Conservation (phyloP, 192 early-diverging fungal species). For the Coemansia sp. region DNA sequence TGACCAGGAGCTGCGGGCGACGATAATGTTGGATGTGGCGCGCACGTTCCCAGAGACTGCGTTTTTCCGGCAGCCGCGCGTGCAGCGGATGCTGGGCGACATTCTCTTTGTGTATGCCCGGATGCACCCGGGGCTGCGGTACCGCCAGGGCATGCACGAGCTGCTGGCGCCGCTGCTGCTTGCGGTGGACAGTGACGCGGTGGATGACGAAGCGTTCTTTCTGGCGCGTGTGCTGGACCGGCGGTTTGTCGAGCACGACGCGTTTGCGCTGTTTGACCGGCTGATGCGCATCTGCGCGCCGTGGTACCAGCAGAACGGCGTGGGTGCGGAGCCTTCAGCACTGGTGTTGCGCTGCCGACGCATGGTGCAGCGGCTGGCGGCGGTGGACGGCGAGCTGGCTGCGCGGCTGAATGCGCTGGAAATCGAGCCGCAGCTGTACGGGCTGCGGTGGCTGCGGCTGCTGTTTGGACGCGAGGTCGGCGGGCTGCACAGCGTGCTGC, state of each 20-base stretch:
- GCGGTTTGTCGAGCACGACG: constrained; percentile 82
- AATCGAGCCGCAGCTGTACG: constrained; percentile 95
- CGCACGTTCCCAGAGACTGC: constrained; percentile 89
- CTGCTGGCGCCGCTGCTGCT: constrained; percentile 78
- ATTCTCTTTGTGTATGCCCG: constrained; percentile 92
- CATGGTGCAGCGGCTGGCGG: constrained; percentile 65
- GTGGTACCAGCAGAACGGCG: constrained; percentile 74
- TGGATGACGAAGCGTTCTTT: constrained; percentile 37
- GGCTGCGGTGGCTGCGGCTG: constrained; percentile 88
- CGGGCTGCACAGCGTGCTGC: constrained; percentile 58
- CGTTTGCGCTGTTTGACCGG: constrained; percentile 74
- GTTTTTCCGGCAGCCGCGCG: constrained; percentile 64
- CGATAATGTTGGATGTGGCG: constrained; percentile 88
- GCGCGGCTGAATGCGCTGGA: constrained; percentile 65
- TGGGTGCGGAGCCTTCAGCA: constrained; percentile 43
- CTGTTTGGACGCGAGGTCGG: constrained; percentile 89
- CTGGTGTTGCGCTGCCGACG: constrained; percentile 73
- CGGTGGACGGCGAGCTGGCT: constrained; percentile 69
- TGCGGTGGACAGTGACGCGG: constrained; percentile 70
- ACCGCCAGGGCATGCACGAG: constrained; percentile 99
- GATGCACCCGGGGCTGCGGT: constrained; percentile 80
- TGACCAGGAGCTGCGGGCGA: constrained; percentile 77
- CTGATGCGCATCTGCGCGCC: constrained; percentile 76
- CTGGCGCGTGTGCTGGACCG: constrained; percentile 54
- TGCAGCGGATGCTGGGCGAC: constrained; percentile 69